Conservation (phyloP, 2,329 filamentous ascomycete species). For the Fusarium falciforme region DNA sequence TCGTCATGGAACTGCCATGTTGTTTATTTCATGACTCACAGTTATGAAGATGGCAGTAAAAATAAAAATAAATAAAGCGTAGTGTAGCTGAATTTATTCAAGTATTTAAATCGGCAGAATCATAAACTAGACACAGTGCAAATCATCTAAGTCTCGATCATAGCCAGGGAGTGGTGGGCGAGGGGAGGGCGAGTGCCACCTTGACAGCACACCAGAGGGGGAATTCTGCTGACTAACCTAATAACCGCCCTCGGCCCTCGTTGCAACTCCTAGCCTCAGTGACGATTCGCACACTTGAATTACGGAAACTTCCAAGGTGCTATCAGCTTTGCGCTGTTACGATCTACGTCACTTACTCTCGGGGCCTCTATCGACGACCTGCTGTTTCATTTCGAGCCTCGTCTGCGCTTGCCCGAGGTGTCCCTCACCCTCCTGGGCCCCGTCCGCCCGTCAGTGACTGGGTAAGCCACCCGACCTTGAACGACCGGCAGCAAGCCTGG, state of each 20-base stretch:
- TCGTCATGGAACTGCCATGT: not conserved
- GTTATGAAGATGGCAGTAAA: not conserved
- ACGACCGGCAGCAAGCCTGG: slow-evolving; percentile 31
- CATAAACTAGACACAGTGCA: not conserved
- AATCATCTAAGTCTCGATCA: not conserved
- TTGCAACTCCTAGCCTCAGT: slow-evolving; percentile 40
- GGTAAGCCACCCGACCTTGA: slow-evolving; percentile 40
- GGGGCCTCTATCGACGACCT: slow-evolving; percentile 3
- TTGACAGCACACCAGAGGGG: slow-evolving; percentile 7
- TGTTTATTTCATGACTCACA: not conserved
- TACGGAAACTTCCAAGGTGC: slow-evolving; percentile 22
- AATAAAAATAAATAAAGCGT: not conserved
- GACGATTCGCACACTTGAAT: slow-evolving; percentile 21
- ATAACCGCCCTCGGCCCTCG: slow-evolving; percentile 34
- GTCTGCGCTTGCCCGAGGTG: slow-evolving; percentile 24
- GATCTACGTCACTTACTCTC: not conserved
- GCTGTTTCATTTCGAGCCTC: slow-evolving; percentile 11
- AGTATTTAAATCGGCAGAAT: not conserved
- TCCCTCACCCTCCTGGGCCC: slow-evolving; percentile 31
- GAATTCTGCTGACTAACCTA: slow-evolving; percentile 21
- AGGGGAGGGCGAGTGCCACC: slow-evolving; percentile 3
- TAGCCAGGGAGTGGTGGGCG: not conserved
- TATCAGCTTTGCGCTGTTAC: slow-evolving; percentile 15
- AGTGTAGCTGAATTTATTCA: not conserved
- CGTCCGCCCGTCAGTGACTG: slow-evolving; percentile 39